phyloP scores from a whole-genome alignment of 257 asterid species.

The Schizonepeta tenuifolia region DNA sequence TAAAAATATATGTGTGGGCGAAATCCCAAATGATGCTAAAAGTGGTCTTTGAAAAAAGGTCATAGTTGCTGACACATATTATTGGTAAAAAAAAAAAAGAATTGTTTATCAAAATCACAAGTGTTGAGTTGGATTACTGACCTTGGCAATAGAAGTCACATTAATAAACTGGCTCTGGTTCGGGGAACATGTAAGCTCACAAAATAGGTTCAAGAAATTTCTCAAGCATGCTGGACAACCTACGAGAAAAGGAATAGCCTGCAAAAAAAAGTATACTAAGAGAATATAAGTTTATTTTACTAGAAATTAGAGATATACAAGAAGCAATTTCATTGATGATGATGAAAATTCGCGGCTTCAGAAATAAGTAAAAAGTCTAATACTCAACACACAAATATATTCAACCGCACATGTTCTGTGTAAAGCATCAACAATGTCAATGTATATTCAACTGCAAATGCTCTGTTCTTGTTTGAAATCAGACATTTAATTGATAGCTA shows the following conservation, averaged over 20 bases:
- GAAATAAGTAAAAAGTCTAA: constrained; percentile 9
- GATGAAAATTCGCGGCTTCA: not conserved
- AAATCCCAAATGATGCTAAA: not conserved
- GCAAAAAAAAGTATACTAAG: constrained; percentile 47
- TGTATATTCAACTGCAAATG: not conserved
- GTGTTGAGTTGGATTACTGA: constrained; percentile 42
- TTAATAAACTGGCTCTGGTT: constrained; percentile 96
- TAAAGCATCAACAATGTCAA: not conserved
- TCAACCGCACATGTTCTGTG: not conserved
- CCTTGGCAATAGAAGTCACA: constrained; percentile 82
- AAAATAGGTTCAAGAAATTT: constrained; percentile 94
- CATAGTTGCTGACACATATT: not conserved
- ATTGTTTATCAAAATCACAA: not conserved
- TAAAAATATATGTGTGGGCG: not conserved
- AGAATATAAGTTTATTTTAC: constrained; percentile 31
- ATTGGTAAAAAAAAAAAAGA: not conserved
- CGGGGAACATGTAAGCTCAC: constrained; percentile 98
- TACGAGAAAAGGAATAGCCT: constrained; percentile 98
- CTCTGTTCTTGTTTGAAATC: not conserved
- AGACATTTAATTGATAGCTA: not conserved
- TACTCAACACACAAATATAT: not conserved
- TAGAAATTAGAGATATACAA: constrained; percentile 5
- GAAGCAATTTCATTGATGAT: not conserved
- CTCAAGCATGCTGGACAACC: constrained; percentile 99
- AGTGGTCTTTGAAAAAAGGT: not conserved